Conservation (phyloP, 805 yeast species). For the Wickerhamiella galacta region DNA sequence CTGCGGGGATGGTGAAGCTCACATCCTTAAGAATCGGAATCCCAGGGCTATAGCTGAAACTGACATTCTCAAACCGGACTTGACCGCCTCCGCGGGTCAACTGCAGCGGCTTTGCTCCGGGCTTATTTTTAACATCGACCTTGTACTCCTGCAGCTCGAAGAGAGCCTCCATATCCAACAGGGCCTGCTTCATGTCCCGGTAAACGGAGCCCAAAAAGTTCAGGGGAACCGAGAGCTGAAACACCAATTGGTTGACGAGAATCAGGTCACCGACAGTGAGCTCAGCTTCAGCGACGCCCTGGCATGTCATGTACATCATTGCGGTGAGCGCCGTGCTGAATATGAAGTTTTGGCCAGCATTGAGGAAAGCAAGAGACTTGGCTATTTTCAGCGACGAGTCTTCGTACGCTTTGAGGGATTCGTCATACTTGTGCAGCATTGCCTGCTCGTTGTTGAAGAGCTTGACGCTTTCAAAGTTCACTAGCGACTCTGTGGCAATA, state of each 20-base stretch:
- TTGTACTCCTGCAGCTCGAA: constrained; percentile 70
- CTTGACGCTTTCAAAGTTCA: constrained; percentile 80
- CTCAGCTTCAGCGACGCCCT: constrained; percentile 70
- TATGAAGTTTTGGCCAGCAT: constrained; percentile 63
- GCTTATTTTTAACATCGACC: constrained; percentile 44
- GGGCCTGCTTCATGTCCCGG: constrained; percentile 81
- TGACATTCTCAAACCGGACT: constrained; percentile 74
- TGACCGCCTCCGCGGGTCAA: constrained; percentile 54
- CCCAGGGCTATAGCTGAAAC: constrained; percentile 82
- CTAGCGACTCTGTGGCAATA: constrained; percentile 82
- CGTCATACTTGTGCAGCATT: constrained; percentile 67
- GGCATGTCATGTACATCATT: constrained; percentile 97
- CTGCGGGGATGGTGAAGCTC: constrained; percentile 75
- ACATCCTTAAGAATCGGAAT: constrained; percentile 73
- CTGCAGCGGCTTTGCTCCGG: constrained; percentile 43
- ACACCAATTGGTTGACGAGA: constrained; percentile 84
- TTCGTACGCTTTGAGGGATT: constrained; percentile 57
- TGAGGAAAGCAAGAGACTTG: constrained; percentile 55
- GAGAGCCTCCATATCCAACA: constrained; percentile 89
- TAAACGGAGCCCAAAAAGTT: constrained; percentile 92
- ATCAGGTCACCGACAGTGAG: constrained; percentile 91
- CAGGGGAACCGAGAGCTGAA: constrained; percentile 87
- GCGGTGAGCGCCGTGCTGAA: constrained; percentile 80
- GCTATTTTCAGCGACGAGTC: constrained; percentile 53
- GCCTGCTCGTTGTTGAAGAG: constrained; percentile 79